Evolutionary conservation across 108 stramenopile genomes (phyloP).

Genomic region (Skeletonema tropicum): DNA sequence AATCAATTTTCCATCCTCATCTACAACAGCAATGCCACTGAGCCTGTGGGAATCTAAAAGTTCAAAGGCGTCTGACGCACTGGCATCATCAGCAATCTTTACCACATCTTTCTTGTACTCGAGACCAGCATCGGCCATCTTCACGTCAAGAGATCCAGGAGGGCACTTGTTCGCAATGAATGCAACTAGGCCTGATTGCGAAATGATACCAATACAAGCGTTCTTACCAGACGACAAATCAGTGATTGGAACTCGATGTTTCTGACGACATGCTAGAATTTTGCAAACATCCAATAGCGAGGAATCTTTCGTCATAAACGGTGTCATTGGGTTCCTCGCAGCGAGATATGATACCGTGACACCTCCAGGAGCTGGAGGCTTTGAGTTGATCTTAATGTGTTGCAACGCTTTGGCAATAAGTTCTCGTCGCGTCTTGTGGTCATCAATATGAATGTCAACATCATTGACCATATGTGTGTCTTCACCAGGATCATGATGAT

Average conservation of each 20-base stretch:
- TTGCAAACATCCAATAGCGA: constrained; percentile 51
- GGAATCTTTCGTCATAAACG: constrained; percentile 25
- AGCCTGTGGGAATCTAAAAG: constrained; percentile 49
- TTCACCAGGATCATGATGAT: constrained; percentile 35
- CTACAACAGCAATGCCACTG: constrained; percentile 60
- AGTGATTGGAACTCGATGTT: constrained; percentile 45
- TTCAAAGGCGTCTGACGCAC: constrained; percentile 51
- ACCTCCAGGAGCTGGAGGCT: constrained; percentile 42
- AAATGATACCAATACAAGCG: constrained; percentile 42
- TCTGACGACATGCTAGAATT: constrained; percentile 31
- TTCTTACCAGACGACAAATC: constrained; percentile 30
- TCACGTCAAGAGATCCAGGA: constrained; percentile 46
- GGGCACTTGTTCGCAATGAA: constrained; percentile 47
- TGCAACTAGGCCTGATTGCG: constrained; percentile 45
- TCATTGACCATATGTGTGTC: constrained; percentile 33
- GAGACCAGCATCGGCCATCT: constrained; percentile 45
- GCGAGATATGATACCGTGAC: constrained; percentile 54
- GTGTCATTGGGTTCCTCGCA: constrained; percentile 47
- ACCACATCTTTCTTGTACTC: constrained; percentile 46
- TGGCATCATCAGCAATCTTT: constrained; percentile 36
- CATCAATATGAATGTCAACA: constrained; percentile 24
- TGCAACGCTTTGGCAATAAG: constrained; percentile 51
- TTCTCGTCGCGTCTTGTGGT: constrained; percentile 39
- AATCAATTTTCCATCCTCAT: constrained; percentile 56
- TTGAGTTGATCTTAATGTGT: constrained; percentile 40